Percentiles rank a stretch among this genome's conserved stretches.
Evolutionary conservation across 768 basidiomycete species (phyloP).

Genomic region (Hortiboletus campestris): DNA sequence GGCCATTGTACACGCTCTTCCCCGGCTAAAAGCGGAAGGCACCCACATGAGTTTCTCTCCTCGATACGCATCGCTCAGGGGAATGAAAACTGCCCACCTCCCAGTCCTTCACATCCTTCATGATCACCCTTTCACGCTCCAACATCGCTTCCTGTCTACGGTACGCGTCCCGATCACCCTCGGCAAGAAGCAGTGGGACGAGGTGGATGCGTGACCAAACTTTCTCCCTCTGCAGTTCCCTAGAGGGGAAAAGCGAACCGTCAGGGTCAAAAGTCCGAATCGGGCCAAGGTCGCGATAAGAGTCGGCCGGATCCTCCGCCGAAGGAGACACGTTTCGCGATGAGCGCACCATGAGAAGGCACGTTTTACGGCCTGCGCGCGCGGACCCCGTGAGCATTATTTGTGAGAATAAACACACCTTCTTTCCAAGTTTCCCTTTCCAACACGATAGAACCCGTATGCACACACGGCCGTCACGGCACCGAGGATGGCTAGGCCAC

Average conservation of each 20-base stretch:
- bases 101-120: constrained; percentile 94
- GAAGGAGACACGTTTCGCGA: constrained; percentile 62
- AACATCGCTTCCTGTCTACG: constrained; percentile 75
- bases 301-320: constrained; percentile 47
- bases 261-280: constrained; percentile 45
- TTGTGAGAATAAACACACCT: constrained; percentile 57
- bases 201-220: constrained; percentile 95
- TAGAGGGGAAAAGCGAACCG: constrained; percentile 39
- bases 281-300: constrained; percentile 41
- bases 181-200: constrained; percentile 87
- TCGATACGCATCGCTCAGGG: constrained; percentile 24
- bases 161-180: constrained; percentile 89
- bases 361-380: constrained; percentile 71
- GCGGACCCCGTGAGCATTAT: constrained; percentile 43
- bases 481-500: constrained; percentile 80
- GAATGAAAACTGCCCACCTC: constrained; percentile 60
- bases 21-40: constrained; percentile 54
- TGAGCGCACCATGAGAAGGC: constrained; percentile 54
- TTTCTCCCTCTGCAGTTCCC: constrained; percentile 91
- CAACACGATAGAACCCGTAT: constrained; percentile 90
- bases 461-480: constrained; percentile 84
- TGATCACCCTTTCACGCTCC: constrained; percentile 82
- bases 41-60: constrained; percentile 12
- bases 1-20: constrained; percentile 82
- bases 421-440: constrained; percentile 88